phyloP scores from a whole-genome alignment of 2,329 filamentous ascomycete species.

The Berkeleyomyces rouxiae region DNA sequence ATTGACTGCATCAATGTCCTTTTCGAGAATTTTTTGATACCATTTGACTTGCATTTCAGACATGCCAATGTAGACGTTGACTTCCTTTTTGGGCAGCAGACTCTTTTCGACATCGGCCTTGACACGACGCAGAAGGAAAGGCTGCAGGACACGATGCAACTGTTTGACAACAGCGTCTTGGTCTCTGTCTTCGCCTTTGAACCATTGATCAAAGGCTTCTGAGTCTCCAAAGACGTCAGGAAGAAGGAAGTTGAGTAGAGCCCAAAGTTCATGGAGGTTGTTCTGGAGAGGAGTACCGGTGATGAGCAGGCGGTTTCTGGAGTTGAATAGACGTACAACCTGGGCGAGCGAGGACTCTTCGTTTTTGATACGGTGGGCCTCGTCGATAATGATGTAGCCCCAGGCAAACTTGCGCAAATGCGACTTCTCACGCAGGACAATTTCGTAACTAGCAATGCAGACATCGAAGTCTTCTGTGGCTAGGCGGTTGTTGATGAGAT shows the following conservation, averaged over 20 bases:
- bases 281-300: conserved; percentile 95
- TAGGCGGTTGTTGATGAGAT: conserved; percentile 79
- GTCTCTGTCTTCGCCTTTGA: conserved; percentile 74
- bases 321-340: conserved; percentile 91
- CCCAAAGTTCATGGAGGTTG: conserved; percentile 96
- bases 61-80: conserved; percentile 96
- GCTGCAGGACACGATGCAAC: conserved; percentile 78
- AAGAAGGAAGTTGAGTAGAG: conserved; percentile 89
- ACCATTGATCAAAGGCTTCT: conserved; percentile 96
- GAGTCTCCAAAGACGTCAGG: conserved; percentile 96
- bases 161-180: conserved; percentile 94
- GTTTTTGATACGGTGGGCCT: conserved; percentile 97
- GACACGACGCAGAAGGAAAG: conserved; percentile 86
- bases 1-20: conserved; percentile 97
- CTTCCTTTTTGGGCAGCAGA: conserved; percentile 86
- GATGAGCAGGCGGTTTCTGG: conserved; percentile 83
- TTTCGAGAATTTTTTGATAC: conserved; percentile 98
- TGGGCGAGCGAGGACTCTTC: conserved; percentile 94
- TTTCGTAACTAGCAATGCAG: conserved; percentile 96
- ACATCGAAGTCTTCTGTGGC: conserved; percentile 93
- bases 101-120: conserved; percentile 98
- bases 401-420: conserved; percentile 95
- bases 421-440: conserved; percentile 89
- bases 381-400: conserved; percentile 99
- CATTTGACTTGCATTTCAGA: conserved; percentile 98